Base-by-base conservation (phyloP, 495 filamentous ascomycete species). In the Ramalina intermedia region DNA sequence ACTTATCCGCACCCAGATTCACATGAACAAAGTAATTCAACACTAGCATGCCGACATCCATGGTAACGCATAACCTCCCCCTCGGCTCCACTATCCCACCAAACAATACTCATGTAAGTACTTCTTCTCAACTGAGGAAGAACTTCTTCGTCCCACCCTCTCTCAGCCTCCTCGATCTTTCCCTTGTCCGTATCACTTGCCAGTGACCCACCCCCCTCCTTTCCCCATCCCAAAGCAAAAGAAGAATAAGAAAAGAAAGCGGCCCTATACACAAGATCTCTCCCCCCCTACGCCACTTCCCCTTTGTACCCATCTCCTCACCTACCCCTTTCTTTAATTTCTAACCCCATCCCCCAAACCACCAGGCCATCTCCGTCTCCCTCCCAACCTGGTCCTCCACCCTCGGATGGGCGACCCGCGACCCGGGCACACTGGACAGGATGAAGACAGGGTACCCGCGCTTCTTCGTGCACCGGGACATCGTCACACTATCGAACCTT, bases 321-420 rank as follows among this genome's bases (percentile, higher is more conserved):
- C n/a, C n/a, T n/a, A n/a, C n/a, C n/a, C n/a, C n/a, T n/a, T n/a
- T n/a, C n/a, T n/a, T n/a, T n/a, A n/a, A n/a, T n/a, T n/a, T n/a
- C n/a, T n/a, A n/a, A n/a, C n/a, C n/a, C n/a, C n/a, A n/a, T n/a
- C n/a, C n/a, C n/a, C n/a, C n/a, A n/a, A n/a, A n/a, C n/a, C n/a
- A n/a, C n/a, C n/a, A 35, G 21, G 14, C 39, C 26, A 46, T 53
- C 9, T 43, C 43, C 35, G 54, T 50, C 21, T 56, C 54, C 24
- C 43, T 48, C 50, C 54, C 54, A 39, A 56, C 50, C 41, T 52
- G 50, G 46, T 45, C 48, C 16, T 39, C 38, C 27, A 44, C 46
- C 8, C 37, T 33, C n/a, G 46, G 37, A 0, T 53, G 45, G 44
- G 51, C 38, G 41, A 40, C 29, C 9, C 51, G 39, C 21, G 45